phyloP scores from a whole-genome alignment of 306 rosid genomes.

The Hylodesmum podocarpum region DNA sequence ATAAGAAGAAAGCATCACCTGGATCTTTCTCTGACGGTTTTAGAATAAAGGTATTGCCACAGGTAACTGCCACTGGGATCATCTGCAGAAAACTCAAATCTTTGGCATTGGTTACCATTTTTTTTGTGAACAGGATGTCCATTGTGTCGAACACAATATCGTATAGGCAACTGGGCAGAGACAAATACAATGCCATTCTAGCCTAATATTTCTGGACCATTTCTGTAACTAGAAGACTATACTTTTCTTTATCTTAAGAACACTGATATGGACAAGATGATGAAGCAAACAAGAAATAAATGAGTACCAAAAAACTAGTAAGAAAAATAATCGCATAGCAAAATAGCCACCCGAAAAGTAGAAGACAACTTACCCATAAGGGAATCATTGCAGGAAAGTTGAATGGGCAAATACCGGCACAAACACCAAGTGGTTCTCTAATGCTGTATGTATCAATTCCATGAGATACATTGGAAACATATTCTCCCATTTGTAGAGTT shows the following conservation, averaged over 20 bases:
- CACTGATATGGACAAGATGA: neutral
- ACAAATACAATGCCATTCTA: neutral
- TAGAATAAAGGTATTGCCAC: conserved; percentile 84
- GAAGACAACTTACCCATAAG: conserved; percentile 69
- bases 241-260: neutral
- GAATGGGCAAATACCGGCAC: conserved; percentile 99
- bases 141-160: neutral
- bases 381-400: conserved; percentile 99
- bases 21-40: conserved; percentile 97
- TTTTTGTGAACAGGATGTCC: neutral
- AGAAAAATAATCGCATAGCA: neutral
- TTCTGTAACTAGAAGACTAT: neutral
- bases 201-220: conserved; percentile 2
- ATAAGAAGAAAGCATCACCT: conserved; percentile 49
- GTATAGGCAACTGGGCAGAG: neutral
- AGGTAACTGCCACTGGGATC: conserved; percentile 90
- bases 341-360: neutral
- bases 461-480: conserved; percentile 72
- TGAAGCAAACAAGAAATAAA: neutral
- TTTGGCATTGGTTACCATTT: neutral
- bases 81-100: conserved; percentile 52
- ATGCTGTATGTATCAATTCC: conserved; percentile 89
- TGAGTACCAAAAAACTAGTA: neutral
- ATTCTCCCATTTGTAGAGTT: conserved; percentile 93
- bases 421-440: conserved; percentile 89